phyloP scores from a whole-genome alignment of 2,329 filamentous ascomycete genomes.

The Pseudopyrenochaeta lycopersici region DNA sequence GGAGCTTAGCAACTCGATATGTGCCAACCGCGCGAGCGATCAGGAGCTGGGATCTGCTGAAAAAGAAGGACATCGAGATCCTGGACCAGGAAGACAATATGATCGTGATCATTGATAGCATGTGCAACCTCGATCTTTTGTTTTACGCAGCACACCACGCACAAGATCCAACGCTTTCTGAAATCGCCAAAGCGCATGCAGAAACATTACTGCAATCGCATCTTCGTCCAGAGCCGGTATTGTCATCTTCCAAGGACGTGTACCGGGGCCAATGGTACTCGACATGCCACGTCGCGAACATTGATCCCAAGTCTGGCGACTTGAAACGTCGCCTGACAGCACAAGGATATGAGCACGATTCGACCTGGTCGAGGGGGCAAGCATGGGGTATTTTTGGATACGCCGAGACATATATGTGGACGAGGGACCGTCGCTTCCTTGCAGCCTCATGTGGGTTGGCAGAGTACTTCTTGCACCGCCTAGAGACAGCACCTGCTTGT shows the following conservation, averaged over 20 bases:
- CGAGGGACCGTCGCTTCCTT: conserved; percentile 50
- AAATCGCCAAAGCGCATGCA: conserved; percentile 53
- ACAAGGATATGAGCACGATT: conserved; percentile 53
- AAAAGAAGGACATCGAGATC: conserved; percentile 52
- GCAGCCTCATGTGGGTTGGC: conserved; percentile 52
- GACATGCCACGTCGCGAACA: conserved; percentile 53
- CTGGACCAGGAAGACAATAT: conserved; percentile 48
- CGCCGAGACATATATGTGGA: conserved; percentile 54
- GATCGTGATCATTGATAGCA: conserved; percentile 54
- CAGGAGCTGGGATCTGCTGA: conserved; percentile 56
- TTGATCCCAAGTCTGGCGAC: conserved; percentile 48
- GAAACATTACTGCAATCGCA: conserved; percentile 52
- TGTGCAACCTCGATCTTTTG: conserved; percentile 51
- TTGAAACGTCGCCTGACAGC: conserved; percentile 53
- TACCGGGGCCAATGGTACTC: conserved; percentile 38
- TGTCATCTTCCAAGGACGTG: conserved; percentile 6
- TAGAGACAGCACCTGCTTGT: conserved; percentile 38
- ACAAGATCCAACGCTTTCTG: conserved; percentile 39
- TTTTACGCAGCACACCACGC: conserved; percentile 53
- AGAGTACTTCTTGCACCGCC: conserved; percentile 54
- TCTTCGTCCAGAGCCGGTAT: conserved; percentile 46
- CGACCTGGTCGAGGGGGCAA: conserved; percentile 56
- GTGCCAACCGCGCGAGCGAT: conserved; percentile 47
- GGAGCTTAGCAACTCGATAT: conserved; percentile 51
- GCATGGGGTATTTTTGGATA: conserved; percentile 58